Evolutionary conservation across 805 yeast genomes (phyloP).

Genomic region (Cyberlindnera maritima): DNA sequence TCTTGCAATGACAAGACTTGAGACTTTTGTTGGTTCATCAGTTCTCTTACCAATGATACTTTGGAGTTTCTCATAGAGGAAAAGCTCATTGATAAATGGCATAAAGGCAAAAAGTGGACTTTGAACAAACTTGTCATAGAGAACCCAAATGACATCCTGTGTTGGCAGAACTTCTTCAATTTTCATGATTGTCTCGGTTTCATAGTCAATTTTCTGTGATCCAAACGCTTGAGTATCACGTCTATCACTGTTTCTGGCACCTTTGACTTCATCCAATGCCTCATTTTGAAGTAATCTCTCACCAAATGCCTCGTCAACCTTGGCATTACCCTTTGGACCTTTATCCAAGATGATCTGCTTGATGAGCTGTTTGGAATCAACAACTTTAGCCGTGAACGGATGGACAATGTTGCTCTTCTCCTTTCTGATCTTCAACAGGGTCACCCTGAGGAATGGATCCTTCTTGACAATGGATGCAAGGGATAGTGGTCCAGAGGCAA

Average conservation of each 20-base stretch:
- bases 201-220: conserved; percentile 14
- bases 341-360: conserved; percentile 24
- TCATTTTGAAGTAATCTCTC: conserved; percentile 35
- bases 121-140: conserved; percentile 23
- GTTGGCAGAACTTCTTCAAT: conserved; percentile 25
- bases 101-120: conserved; percentile 21
- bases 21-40: conserved; percentile 8
- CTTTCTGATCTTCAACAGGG: conserved; percentile 26
- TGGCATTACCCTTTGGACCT: conserved; percentile 11
- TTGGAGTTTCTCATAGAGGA: conserved; percentile 16
- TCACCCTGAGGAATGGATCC: conserved; percentile 31
- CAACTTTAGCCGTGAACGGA: conserved; percentile 5
- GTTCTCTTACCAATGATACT: conserved; percentile 13
- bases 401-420: conserved; percentile 23
- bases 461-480: conserved; percentile 27
- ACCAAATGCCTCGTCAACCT: conserved; percentile 30
- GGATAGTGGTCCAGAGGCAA: conserved; percentile 33
- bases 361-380: conserved; percentile 16
- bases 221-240: conserved; percentile 17
- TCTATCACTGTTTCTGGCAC: conserved; percentile 3
- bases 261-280: conserved; percentile 35
- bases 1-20: conserved; percentile 15
- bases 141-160: conserved; percentile 22
- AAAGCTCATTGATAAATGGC: conserved; percentile 27
- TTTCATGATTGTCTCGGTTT: conserved; percentile 20